These are phyloP conservation scores for Ephemerocybe angulata DNA, from an alignment of 768 basidiomycete species.

Conservation along the genomic window DNA sequence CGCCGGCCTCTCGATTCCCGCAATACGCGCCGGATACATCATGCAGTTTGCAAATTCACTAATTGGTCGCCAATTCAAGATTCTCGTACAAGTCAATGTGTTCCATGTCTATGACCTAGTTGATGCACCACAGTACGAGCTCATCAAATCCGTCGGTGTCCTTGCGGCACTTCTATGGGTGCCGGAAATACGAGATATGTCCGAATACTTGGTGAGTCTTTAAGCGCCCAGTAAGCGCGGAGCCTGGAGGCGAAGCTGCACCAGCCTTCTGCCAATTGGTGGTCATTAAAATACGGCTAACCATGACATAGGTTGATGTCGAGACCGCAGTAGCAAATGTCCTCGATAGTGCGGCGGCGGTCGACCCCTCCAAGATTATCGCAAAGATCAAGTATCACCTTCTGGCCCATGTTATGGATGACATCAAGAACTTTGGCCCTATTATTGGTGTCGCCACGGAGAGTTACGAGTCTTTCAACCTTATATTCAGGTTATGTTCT, in stretches of 20 bases:
- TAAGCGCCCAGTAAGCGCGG: not conserved
- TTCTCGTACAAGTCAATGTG: constrained; percentile 24
- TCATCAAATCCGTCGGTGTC: constrained; percentile 30
- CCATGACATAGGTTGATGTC: constrained; percentile 26
- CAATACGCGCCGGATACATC: constrained; percentile 38
- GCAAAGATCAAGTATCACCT: constrained; percentile 36
- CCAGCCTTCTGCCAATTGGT: too few relatives aligned
- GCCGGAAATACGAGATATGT: constrained; percentile 31
- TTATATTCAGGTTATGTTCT: constrained; percentile 37
- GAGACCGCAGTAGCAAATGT: constrained; percentile 31
- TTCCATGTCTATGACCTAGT: constrained; percentile 23
- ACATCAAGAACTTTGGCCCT: constrained; percentile 34
- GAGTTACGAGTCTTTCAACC: constrained; percentile 39
- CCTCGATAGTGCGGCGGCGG: constrained; percentile 28
- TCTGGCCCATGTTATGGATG: constrained; percentile 29
- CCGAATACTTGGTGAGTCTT: constrained; percentile 28
- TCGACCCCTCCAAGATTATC: constrained; percentile 34
- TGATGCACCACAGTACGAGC: constrained; percentile 15
- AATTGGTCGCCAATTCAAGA: constrained; percentile 37
- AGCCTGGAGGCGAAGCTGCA: too few relatives aligned
- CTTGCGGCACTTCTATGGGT: constrained; percentile 40
- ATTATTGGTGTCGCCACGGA: constrained; percentile 31
- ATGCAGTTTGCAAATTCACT: constrained; percentile 41
- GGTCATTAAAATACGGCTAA: constrained; percentile 24
- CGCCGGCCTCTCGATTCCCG: constrained; percentile 25